Evolutionary conservation across 345 rosid genomes (phyloP).

Genomic region (Clarkia xantiana): DNA sequence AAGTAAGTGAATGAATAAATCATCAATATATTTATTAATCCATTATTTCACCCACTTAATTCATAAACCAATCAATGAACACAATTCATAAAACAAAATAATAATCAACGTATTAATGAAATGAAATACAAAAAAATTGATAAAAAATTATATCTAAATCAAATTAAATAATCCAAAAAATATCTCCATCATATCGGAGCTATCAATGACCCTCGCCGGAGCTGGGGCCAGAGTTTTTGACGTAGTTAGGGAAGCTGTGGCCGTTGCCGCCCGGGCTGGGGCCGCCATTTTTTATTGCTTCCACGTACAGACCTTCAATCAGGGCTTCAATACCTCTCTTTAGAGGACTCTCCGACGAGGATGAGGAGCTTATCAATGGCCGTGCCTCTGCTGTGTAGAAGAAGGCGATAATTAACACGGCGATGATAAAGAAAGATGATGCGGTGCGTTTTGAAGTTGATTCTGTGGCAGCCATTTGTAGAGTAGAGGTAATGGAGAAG

Average conservation of each 20-base stretch:
- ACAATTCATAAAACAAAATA: no score
- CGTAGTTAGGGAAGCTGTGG: neutral
- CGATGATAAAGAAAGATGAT: constrained; percentile 3
- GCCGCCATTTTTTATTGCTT: constrained; percentile 25
- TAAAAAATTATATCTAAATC: no score
- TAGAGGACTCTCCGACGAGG: neutral
- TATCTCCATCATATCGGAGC: no score
- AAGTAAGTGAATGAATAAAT: no score
- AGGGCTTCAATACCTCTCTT: constrained; percentile 12
- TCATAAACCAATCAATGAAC: no score
- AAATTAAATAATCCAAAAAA: no score
- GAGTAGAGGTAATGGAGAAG: no score
- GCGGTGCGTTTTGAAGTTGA: constrained; percentile 15
- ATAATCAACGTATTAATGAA: no score
- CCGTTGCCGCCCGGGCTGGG: constrained; percentile 19
- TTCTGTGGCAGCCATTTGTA: neutral
- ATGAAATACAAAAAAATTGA: no score
- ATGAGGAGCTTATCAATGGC: constrained; percentile 9
- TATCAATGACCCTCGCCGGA: constrained; percentile 21
- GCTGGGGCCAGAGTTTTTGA: constrained; percentile 15
- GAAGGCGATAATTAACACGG: constrained; percentile 7
- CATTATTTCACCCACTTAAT: no score
- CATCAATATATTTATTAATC: no score
- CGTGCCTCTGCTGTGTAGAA: constrained; percentile 17
- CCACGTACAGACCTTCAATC: constrained; percentile 10